Base-by-base conservation (phyloP, 495 filamentous ascomycete genomes). In the Friedmanniomyces simplex region DNA sequence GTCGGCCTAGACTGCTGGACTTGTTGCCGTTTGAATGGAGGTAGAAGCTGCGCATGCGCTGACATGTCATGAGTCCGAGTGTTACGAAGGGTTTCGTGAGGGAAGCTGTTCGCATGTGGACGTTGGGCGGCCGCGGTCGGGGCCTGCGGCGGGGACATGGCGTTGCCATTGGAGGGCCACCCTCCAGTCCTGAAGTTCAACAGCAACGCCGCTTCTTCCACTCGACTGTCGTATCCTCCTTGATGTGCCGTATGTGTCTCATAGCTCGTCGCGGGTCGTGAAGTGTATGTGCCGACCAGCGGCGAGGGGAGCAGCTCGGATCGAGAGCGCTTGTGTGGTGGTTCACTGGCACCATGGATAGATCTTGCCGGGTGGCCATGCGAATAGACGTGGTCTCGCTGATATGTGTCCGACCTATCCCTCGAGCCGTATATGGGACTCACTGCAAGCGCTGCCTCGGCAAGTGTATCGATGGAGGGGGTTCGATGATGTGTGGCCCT, bases 251-350 rank as follows among this genome's bases (percentile, higher is more conserved):
- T 67, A 55, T 54, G 51, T 2, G 45, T 16, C 24, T 57, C 64
- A 58, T 77, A 72, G 61, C 76, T 76, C 25, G 76, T 74, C 32
- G 67, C 67, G 10, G 77, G 73, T 56, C 73, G 70, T 45, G 73
- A 66, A 22, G 61, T 63, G 21, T 67, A 63, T 21, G 65, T 69
- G 51, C 63, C 56, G 46, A 68, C 69, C 41, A 73, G 70, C 25
- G 79, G 75, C 46, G 80, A 81, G 21, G 71, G 64, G 52, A 79
- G 65, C 59, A 77, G 73, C 58, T 82, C 82, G 26, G 82, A 83
- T 50, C 79, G 75, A 24, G 78, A 72, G 28, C 82, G 77, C 63
- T 85, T 85, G n/a, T 77, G 67, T 7, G 81, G 80, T 24, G 77
- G 74, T 61, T 81, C 79, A 48, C 53, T 45, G 34, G 69, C 63